A percentile compares a stretch with the other conserved stretches of the same genome.
Conservation (phyloP, 225 moss, liverwort and hornwort genomes). For the Pseudisothecium myosuroides region DNA sequence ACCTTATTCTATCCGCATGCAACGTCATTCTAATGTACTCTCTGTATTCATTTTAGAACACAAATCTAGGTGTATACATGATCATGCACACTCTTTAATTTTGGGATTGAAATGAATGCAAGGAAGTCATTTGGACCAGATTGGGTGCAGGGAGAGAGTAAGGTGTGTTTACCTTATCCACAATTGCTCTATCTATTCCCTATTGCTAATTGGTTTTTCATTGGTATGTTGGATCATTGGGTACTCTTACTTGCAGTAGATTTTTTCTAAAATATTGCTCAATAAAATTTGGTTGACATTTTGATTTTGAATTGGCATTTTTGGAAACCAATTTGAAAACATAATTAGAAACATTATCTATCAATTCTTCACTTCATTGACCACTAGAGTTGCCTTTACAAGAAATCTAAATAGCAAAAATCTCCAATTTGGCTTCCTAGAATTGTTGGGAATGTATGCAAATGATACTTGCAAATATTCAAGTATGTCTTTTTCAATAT, state of each 20-base stretch:
- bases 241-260: background rate
- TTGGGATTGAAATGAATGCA: background rate
- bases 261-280: background rate
- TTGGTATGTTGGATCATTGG: background rate
- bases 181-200: background rate
- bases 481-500: background rate
- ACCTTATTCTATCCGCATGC: accelerated
- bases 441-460: background rate
- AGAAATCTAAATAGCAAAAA: background rate
- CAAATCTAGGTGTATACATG: background rate
- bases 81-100: background rate
- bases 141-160: background rate
- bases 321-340: background rate
- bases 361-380: background rate
- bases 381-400: background rate
- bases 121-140: background rate
- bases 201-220: background rate
- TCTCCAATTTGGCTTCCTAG: no score
- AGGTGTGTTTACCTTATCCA: background rate
- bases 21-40: background rate
- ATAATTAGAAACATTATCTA: accelerated
- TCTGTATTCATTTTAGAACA: background rate
- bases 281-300: accelerated
- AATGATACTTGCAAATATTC: background rate
- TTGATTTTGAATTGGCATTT: background rate